Percentiles rank a stretch among this genome's conserved stretches.
These are phyloP conservation scores for Asterophora lycoperdoides DNA, from an alignment of 768 basidiomycete genomes.

Conservation along the genomic window DNA sequence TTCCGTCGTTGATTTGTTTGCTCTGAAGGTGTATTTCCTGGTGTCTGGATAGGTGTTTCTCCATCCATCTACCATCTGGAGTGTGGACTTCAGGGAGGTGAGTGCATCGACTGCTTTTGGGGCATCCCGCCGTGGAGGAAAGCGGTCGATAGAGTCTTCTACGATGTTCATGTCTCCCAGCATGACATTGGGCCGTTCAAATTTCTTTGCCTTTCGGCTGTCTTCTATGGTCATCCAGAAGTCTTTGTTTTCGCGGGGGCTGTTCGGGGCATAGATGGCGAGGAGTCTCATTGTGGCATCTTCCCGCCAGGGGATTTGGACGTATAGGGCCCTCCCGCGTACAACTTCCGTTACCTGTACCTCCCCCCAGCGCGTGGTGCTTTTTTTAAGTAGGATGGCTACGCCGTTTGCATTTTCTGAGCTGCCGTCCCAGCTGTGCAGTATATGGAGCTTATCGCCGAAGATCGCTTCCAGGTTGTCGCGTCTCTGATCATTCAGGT, in stretches of 20 bases:
- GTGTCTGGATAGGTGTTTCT: not conserved
- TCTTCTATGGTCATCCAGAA: not conserved
- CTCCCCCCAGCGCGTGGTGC: conserved; percentile 15
- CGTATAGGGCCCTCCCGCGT: conserved; percentile 16
- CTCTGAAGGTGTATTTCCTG: not conserved
- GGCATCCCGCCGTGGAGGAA: conserved; percentile 17
- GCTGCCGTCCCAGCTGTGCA: conserved; percentile 13
- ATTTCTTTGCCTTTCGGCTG: rapidly evolving
- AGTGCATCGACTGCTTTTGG: not conserved
- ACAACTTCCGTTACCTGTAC: conserved; percentile 12
- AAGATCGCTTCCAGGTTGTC: conserved; percentile 7
- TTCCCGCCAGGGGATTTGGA: conserved; percentile 15
- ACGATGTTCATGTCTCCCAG: conserved; percentile 40
- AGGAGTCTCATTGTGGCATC: not conserved
- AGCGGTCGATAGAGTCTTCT: conserved; percentile 31
- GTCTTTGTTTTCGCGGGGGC: not conserved
- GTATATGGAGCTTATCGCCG: conserved; percentile 13
- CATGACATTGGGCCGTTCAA: conserved; percentile 26
- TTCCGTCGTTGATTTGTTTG: not conserved
- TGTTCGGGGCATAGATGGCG: not conserved
- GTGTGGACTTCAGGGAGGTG: not conserved
- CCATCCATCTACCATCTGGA: conserved; percentile 5
- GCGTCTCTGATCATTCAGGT: conserved; percentile 18
- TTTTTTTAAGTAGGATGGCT: conserved; percentile 31
- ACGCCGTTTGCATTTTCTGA: conserved; percentile 25